These are phyloP conservation scores for Drechslerella coelobrocha DNA, from an alignment of 2,329 filamentous ascomycete genomes.

Conservation along the genomic window DNA sequence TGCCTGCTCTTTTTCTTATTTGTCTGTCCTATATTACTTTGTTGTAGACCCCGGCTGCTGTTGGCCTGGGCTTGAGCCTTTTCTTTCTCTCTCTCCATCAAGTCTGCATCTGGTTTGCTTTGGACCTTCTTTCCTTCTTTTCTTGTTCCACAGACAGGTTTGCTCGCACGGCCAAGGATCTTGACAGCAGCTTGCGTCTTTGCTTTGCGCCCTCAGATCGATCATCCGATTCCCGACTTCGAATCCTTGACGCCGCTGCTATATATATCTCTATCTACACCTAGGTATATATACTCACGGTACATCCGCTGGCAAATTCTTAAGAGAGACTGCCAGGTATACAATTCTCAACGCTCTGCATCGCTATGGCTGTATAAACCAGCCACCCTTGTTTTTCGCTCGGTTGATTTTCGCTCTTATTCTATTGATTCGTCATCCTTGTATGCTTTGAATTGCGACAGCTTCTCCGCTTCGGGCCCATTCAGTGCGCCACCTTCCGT, in stretches of 20 bases:
- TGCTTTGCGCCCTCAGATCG: neutral
- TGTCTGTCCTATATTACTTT: neutral
- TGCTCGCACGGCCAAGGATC: neutral
- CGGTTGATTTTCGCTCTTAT: neutral
- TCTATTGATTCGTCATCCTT: neutral
- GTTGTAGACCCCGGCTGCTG: too few species aligned
- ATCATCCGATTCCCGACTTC: neutral
- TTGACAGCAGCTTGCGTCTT: neutral
- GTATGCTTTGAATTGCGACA: neutral
- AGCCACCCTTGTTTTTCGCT: neutral
- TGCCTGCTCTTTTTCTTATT: neutral
- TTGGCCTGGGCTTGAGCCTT: neutral
- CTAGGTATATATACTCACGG: too few species aligned
- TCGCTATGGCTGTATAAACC: too few species aligned
- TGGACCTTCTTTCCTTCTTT: neutral
- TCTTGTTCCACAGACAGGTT: neutral
- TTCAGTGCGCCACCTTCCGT: neutral
- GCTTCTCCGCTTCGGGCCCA: neutral
- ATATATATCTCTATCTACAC: too few species aligned
- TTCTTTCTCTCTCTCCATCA: too few species aligned
- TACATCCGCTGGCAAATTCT: conserved; percentile 14
- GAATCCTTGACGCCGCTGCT: neutral
- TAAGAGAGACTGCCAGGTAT: conserved; percentile 11
- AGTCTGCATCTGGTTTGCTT: neutral
- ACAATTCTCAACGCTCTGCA: too few species aligned